Evolutionary conservation across 2,329 filamentous ascomycete genomes (phyloP).

Genomic region (Ceratocystis ficicola): DNA sequence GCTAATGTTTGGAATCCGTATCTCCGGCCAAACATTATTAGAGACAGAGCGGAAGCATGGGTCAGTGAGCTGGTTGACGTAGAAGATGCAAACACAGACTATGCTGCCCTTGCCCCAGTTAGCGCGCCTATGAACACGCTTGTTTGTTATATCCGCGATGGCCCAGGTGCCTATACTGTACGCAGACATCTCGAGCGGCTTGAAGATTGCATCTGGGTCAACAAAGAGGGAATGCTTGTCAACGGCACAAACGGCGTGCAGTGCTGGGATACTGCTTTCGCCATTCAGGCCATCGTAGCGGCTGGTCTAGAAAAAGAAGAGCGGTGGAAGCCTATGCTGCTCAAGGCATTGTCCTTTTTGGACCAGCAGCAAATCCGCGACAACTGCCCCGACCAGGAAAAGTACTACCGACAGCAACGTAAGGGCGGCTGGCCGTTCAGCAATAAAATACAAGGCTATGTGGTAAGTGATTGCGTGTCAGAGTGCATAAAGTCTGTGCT

Average conservation of each 20-base stretch:
- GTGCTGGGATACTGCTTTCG: constrained; percentile 88
- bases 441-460: constrained; percentile 83
- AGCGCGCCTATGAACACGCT: constrained; percentile 86
- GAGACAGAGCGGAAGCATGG: constrained; percentile 65
- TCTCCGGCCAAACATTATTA: constrained; percentile 53
- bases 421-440: constrained; percentile 97
- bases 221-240: constrained; percentile 79
- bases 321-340: constrained; percentile 71
- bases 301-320: constrained; percentile 65
- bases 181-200: constrained; percentile 67
- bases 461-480: constrained; percentile 86
- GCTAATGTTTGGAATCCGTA: constrained; percentile 72
- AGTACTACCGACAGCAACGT: constrained; percentile 77
- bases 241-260: constrained; percentile 98
- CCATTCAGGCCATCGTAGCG: constrained; percentile 70
- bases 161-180: constrained; percentile 59
- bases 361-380: constrained; percentile 86
- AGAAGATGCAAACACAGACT: constrained; percentile 89
- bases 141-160: constrained; percentile 72
- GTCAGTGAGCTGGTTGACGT: constrained; percentile 71
- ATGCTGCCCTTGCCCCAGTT: constrained; percentile 73
- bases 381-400: constrained; percentile 61
- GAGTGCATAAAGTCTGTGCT: constrained; percentile 83
- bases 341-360: constrained; percentile 69
- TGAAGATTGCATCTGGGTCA: constrained; percentile 83